Percentiles rank a stretch among this genome's conserved stretches.
phyloP scores from a whole-genome alignment of 2,329 filamentous ascomycete genomes.

The Colletotrichum sp. region DNA sequence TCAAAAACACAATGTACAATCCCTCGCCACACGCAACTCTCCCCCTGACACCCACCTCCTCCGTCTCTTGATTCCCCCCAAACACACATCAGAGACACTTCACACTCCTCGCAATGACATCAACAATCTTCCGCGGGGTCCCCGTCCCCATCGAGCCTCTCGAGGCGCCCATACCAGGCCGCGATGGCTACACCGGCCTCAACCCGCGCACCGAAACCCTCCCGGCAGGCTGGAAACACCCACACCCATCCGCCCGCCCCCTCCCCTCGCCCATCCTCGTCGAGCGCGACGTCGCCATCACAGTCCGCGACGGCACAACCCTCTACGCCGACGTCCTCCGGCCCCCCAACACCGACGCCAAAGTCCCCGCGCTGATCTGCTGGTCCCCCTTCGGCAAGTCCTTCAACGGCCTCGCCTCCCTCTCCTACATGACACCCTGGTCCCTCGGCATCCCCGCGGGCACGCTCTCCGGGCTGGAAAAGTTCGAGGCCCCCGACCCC shows the following conservation, averaged over 20 bases:
- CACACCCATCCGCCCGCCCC: slow-evolving; percentile 11
- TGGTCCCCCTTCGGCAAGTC: slow-evolving; percentile 53
- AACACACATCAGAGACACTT: background rate
- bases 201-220: slow-evolving; percentile 42
- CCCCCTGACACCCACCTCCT: background rate
- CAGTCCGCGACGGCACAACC: slow-evolving; percentile 42
- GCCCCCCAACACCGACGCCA: slow-evolving; percentile 33
- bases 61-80: background rate
- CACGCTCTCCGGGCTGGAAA: slow-evolving; percentile 27
- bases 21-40: background rate
- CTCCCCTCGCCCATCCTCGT: slow-evolving; percentile 33
- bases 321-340: slow-evolving; percentile 51
- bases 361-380: slow-evolving; percentile 45
- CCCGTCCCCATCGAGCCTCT: background rate
- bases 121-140: background rate
- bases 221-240: slow-evolving; percentile 38
- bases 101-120: background rate
- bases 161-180: background rate
- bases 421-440: slow-evolving; percentile 39
- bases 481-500: slow-evolving; percentile 34
- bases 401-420: slow-evolving; percentile 40
- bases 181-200: slow-evolving; percentile 27
- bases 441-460: slow-evolving; percentile 38
- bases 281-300: slow-evolving; percentile 48
- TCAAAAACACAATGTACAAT: background rate